phyloP scores from a whole-genome alignment of 2,329 filamentous ascomycete genomes.

The Xylaria polymorpha region DNA sequence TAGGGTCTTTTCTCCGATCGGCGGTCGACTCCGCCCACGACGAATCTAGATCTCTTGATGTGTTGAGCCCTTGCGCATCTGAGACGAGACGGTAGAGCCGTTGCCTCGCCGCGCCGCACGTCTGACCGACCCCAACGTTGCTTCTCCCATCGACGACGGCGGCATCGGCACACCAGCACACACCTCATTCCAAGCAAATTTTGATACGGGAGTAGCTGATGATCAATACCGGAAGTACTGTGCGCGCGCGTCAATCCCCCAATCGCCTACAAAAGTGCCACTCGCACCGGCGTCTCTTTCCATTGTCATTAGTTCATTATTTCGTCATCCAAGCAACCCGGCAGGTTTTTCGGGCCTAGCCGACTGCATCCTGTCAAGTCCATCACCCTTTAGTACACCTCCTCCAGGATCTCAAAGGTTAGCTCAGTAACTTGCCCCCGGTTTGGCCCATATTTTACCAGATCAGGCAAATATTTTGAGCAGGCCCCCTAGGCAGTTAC shows the following conservation, averaged over 20 bases:
- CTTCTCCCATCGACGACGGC: conserved; percentile 16
- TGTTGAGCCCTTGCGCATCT: conserved; percentile 17
- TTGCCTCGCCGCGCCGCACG: neutral
- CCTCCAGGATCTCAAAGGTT: no score
- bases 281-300: neutral
- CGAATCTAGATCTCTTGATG: conserved; percentile 26
- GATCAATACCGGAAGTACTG: conserved; percentile 19
- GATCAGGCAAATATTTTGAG: no score
- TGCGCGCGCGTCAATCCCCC: conserved; percentile 16
- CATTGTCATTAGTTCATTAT: conserved; percentile 15
- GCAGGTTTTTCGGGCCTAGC: conserved; percentile 23
- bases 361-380: conserved; percentile 20
- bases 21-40: conserved; percentile 8
- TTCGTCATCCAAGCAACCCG: conserved; percentile 24
- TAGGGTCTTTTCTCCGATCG: conserved; percentile 6
- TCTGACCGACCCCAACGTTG: conserved; percentile 14
- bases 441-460: no score
- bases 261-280: conserved; percentile 1
- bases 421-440: no score
- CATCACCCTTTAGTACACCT: conserved; percentile 5
- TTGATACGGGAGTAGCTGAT: conserved; percentile 22
- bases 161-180: neutral
- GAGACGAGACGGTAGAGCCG: conserved; percentile 29
- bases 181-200: conserved; percentile 2
- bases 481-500: no score